Conservation (phyloP, 2,329 filamentous ascomycete genomes). For the Coniochaeta pulveracea region DNA sequence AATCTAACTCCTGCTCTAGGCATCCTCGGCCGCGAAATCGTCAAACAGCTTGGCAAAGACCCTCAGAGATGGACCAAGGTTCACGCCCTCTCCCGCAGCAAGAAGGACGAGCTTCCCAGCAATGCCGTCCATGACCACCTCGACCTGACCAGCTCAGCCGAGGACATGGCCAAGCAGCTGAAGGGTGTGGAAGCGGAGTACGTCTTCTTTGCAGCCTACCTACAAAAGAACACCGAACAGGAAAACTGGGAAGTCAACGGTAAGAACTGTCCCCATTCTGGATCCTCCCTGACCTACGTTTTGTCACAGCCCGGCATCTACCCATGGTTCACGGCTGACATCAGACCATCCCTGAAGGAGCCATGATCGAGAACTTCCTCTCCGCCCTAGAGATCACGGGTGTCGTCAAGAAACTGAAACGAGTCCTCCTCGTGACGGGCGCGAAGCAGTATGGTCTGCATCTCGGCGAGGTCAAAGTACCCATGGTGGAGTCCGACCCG, state of each 20-base stretch:
- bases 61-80: conserved; percentile 11
- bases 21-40: conserved; percentile 15
- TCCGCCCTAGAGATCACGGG: conserved; percentile 29
- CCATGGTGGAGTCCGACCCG: conserved; percentile 33
- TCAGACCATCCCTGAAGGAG: no score
- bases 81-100: conserved; percentile 15
- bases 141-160: conserved; percentile 12
- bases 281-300: not conserved
- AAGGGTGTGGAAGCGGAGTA: conserved; percentile 13
- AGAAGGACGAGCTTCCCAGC: conserved; percentile 12
- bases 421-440: conserved; percentile 35
- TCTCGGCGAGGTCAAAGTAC: conserved; percentile 32
- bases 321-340: not conserved
- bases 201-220: conserved; percentile 15
- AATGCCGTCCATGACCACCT: conserved; percentile 12
- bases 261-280: not conserved
- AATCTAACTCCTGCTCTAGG: conserved; percentile 6
- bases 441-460: conserved; percentile 43
- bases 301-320: no score
- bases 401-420: conserved; percentile 27
- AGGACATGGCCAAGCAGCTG: conserved; percentile 14
- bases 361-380: conserved; percentile 36
- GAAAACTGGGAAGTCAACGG: conserved; percentile 17
- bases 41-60: conserved; percentile 10
- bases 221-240: conserved; percentile 13